These are phyloP conservation scores for Firmiana major DNA, from an alignment of 345 rosid species.

Conservation along the genomic window DNA sequence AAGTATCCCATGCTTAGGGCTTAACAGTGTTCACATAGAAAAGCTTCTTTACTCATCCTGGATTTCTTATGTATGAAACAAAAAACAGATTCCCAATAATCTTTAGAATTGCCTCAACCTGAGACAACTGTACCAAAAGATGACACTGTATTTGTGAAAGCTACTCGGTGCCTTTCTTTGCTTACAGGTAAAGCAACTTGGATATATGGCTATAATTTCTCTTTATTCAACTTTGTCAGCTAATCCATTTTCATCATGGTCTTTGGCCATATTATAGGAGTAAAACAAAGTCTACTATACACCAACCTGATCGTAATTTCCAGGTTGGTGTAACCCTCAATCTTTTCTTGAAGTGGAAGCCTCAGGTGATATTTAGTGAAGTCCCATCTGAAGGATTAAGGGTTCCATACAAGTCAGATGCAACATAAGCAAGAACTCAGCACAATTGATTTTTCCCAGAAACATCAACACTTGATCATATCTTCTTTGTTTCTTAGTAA, in stretches of 20 bases:
- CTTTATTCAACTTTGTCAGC: not conserved
- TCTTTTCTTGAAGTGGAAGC: not conserved
- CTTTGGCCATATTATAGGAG: not conserved
- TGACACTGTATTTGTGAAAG: not conserved
- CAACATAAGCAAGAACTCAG: not conserved
- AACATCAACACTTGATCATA: not conserved
- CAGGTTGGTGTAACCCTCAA: not conserved
- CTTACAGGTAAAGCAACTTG: slow-evolving; percentile 5
- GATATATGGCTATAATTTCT: not conserved
- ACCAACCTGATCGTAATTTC: not conserved
- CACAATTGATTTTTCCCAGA: not conserved
- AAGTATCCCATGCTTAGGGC: not conserved
- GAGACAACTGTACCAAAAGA: not conserved
- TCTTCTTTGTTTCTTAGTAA: not conserved
- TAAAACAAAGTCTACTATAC: not conserved
- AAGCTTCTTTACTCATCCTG: not conserved
- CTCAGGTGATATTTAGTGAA: not conserved
- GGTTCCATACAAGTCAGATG: not conserved
- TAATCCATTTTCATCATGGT: not conserved
- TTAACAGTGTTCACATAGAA: not conserved
- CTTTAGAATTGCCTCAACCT: not conserved
- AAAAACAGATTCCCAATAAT: slow-evolving; percentile 1
- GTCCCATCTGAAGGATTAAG: not conserved
- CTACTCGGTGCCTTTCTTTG: not conserved
- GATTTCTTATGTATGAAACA: slow-evolving; percentile 1